phyloP scores from a whole-genome alignment of 106 monocot species.

The Agapanthus africanus region DNA sequence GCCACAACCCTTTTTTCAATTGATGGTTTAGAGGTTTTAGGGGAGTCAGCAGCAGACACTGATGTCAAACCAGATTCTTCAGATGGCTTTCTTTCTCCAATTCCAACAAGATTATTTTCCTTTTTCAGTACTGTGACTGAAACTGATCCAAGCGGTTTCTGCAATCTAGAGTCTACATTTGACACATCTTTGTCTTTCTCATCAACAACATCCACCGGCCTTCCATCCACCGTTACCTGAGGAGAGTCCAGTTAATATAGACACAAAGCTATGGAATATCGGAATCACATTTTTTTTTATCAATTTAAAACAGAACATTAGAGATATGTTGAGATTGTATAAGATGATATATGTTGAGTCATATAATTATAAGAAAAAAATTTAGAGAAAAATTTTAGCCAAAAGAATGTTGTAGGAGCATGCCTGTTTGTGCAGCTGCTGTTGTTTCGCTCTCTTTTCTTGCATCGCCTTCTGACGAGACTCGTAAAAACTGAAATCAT shows the following conservation, averaged over 20 bases:
- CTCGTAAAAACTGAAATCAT: conserved; percentile 35
- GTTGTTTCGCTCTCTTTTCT: conserved; percentile 26
- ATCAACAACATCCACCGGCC: not conserved
- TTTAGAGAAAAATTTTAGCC: not conserved
- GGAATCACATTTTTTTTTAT: not conserved
- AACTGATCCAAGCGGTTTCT: conserved; percentile 7
- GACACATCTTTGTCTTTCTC: conserved; percentile 12
- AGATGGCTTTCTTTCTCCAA: conserved; percentile 16
- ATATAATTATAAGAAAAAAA: not conserved
- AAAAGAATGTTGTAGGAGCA: not conserved
- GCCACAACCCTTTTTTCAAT: conserved; percentile 12
- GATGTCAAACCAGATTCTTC: conserved; percentile 13
- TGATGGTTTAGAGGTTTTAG: conserved; percentile 16
- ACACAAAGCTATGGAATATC: not conserved
- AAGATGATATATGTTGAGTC: too few species aligned
- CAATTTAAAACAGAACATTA: not conserved
- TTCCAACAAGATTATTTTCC: conserved; percentile 1
- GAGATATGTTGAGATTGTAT: too few species aligned
- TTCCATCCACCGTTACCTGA: conserved; percentile 4
- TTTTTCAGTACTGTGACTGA: conserved; percentile 11
- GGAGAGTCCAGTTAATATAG: not conserved
- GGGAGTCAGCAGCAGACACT: conserved; percentile 3
- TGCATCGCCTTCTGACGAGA: conserved; percentile 23
- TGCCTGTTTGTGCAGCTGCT: conserved; percentile 29
- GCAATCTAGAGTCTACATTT: not conserved